Base-by-base conservation (phyloP, 2,329 filamentous ascomycete genomes). In the Triangularia setosa region DNA sequence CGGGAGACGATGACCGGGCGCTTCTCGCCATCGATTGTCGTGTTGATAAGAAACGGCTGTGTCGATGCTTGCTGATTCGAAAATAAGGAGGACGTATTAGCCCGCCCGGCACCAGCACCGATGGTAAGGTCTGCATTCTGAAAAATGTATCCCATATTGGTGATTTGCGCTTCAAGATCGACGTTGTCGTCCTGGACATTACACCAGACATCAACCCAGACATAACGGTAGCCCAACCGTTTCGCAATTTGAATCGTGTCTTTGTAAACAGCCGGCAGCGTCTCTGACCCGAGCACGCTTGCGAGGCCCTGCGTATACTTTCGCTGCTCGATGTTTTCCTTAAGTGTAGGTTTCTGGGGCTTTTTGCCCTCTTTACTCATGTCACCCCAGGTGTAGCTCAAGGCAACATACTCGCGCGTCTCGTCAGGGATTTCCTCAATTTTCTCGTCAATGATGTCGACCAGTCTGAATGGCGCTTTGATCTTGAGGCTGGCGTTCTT, bases 321-420 rank as follows among this genome's bases (percentile, higher is more conserved):
- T 5, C 35, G 35, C 5, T 14, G 6, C 4, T 18, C 3, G 14
- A 40, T 40, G 16, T 40, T 40, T 12, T n/a, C 14, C 14, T 40
- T n/a, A 8, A 40, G 35, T 6, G 35, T 40, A 14, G 35, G 35
- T 14, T 40, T 40, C 8, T 40, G 35, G 2, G n/a, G 14, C 35
- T 40, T 40, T 14, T 40, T 40, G 16, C 35, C 7, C 2, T 40
- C 35, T 40, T 27, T 27, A 40, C 14, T 40, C 16, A 21, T 21
- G 55, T 33, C 27, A 30, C 55, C 55, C 55, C 55, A 58, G n/a
- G 33, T 33, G 33, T 58, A 58, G n/a, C 27, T 33, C 24, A 58
- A 18, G 11, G 55, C 55, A 18, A 58, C 27, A 23, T 58, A 58
- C 8, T 30, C 24, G n/a, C 14, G 16, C 14, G 55, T 33, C n/a